Evolutionary conservation across 2,329 filamentous ascomycete genomes (phyloP).

Genomic region (Penicillium nordicum): DNA sequence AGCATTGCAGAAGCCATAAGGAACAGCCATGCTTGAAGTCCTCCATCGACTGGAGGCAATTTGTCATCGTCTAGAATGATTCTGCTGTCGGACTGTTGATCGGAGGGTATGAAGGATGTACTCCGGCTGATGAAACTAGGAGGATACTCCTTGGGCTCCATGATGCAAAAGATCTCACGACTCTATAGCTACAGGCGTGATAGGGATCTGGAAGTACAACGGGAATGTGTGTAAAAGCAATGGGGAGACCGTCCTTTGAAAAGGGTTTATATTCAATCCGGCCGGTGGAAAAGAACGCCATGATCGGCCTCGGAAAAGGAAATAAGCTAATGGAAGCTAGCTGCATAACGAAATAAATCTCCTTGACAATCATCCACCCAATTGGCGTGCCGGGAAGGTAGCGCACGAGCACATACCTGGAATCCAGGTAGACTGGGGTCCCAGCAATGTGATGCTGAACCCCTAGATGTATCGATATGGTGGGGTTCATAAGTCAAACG

Average conservation of each 20-base stretch:
- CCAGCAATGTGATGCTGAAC: slow-evolving; percentile 13
- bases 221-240: not conserved
- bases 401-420: slow-evolving; percentile 9
- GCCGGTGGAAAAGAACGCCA: not conserved
- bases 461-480: slow-evolving; percentile 11
- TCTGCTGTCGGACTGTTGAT: slow-evolving; percentile 4
- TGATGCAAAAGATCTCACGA: not conserved
- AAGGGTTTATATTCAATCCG: not conserved
- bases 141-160: slow-evolving; percentile 10
- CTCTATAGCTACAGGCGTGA: not conserved
- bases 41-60: slow-evolving; percentile 18
- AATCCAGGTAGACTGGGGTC: slow-evolving; percentile 7
- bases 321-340: slow-evolving; percentile 8
- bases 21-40: slow-evolving; percentile 22
- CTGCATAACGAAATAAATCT: slow-evolving; percentile 15
- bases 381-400: not conserved
- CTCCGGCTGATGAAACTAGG: slow-evolving; percentile 8
- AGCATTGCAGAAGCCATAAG: slow-evolving; percentile 20
- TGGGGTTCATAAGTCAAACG: not conserved
- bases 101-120: not conserved
- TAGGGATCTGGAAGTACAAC: not conserved
- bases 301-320: not conserved
- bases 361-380: not conserved
- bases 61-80: slow-evolving; percentile 1
- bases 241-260: not conserved